phyloP scores from a whole-genome alignment of 768 basidiomycete genomes.

The Leccinum uliginosum region DNA sequence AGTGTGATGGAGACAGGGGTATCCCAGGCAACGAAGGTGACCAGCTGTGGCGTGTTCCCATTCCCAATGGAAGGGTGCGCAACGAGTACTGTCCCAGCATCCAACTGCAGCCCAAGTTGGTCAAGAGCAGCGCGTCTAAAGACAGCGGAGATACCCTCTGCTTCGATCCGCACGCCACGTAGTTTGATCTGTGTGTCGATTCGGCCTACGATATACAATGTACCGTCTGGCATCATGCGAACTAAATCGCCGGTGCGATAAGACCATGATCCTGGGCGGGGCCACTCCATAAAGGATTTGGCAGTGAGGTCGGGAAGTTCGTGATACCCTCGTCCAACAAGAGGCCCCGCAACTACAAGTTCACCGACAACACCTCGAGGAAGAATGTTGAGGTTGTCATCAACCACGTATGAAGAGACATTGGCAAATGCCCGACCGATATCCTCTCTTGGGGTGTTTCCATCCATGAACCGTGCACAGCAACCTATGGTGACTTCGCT shows the following conservation, averaged over 20 bases:
- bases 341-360: slow-evolving; percentile 45
- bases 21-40: slow-evolving; percentile 45
- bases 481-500: slow-evolving; percentile 53
- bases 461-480: slow-evolving; percentile 41
- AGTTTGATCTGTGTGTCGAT: slow-evolving; percentile 51
- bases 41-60: slow-evolving; percentile 34
- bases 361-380: slow-evolving; percentile 45
- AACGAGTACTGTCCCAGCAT: slow-evolving; percentile 40
- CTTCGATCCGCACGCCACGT: slow-evolving; percentile 51
- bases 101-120: slow-evolving; percentile 25
- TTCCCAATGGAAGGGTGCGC: slow-evolving; percentile 40
- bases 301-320: slow-evolving; percentile 40
- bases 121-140: slow-evolving; percentile 22
- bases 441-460: slow-evolving; percentile 37
- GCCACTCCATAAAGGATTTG: slow-evolving; percentile 46
- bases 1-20: slow-evolving; percentile 31
- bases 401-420: slow-evolving; percentile 38
- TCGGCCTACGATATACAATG: slow-evolving; percentile 47
- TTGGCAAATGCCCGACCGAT: slow-evolving; percentile 40
- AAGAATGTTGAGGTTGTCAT: slow-evolving; percentile 38
- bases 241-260: slow-evolving; percentile 50
- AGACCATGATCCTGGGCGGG: slow-evolving; percentile 35
- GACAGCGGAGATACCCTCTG: slow-evolving; percentile 47
- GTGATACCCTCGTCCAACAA: slow-evolving; percentile 49
- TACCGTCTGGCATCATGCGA: slow-evolving; percentile 47